phyloP scores from a whole-genome alignment of 805 yeast species.

The Candida hungchunana region DNA sequence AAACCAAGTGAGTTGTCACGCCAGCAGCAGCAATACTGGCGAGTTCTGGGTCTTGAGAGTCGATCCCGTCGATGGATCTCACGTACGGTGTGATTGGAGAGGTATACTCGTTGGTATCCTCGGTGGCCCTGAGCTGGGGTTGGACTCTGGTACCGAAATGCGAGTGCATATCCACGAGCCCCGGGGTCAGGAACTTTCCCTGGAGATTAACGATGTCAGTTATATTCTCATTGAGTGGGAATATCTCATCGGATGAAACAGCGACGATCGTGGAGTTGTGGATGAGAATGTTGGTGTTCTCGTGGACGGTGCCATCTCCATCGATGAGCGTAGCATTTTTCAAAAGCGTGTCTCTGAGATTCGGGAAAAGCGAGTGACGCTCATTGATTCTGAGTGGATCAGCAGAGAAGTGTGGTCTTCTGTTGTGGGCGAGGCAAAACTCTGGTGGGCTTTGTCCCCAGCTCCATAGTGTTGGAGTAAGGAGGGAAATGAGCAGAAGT shows the following conservation, averaged over 20 bases:
- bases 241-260: background rate
- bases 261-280: conserved; percentile 5
- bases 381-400: conserved; percentile 5
- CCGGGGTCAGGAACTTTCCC: conserved; percentile 6
- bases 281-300: conserved; percentile 1
- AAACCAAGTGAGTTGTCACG: conserved; percentile 7
- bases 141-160: conserved; percentile 9
- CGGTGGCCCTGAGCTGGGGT: conserved; percentile 8
- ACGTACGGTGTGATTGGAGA: conserved; percentile 9
- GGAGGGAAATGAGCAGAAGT: background rate
- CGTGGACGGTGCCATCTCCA: conserved; percentile 4
- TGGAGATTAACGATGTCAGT: conserved; percentile 4
- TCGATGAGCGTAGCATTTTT: conserved; percentile 7
- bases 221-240: background rate
- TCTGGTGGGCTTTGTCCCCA: conserved; percentile 1
- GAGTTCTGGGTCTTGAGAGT: conserved; percentile 8
- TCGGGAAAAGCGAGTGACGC: conserved; percentile 3
- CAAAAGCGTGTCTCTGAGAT: conserved; percentile 1
- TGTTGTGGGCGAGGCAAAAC: background rate
- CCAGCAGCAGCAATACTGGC: conserved; percentile 4
- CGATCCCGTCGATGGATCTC: conserved; percentile 7
- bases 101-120: conserved; percentile 10
- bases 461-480: too few relatives aligned
- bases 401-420: conserved; percentile 2
- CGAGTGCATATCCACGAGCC: conserved; percentile 9